Conservation (phyloP, 768 basidiomycete species). For the Collybiopsis luxurians region DNA sequence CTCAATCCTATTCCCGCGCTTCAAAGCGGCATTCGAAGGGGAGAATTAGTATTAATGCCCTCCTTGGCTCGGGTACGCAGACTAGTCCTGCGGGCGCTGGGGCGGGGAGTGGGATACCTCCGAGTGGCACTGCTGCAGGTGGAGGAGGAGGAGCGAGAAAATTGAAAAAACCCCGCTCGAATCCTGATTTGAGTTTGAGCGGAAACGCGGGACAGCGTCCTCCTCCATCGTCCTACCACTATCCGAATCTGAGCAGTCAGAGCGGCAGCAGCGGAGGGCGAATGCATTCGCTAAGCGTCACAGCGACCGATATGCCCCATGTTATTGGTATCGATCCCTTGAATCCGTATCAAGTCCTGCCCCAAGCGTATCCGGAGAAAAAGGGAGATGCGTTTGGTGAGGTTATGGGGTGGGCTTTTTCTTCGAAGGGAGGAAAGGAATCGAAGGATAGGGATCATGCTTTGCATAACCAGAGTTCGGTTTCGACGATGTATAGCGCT, state of each 20-base stretch:
- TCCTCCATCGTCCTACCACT: constrained; percentile 6
- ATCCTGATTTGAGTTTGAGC: constrained; percentile 44
- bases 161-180: constrained; percentile 72
- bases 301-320: constrained; percentile 61
- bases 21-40: constrained; percentile 5
- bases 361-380: background rate
- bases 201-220: constrained; percentile 9
- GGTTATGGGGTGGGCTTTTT: constrained; percentile 58
- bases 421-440: constrained; percentile 28
- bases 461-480: background rate
- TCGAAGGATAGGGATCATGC: constrained; percentile 19
- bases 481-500: background rate
- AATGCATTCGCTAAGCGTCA: constrained; percentile 78
- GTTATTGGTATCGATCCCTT: constrained; percentile 10
- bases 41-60: constrained; percentile 7
- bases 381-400: constrained; percentile 57
- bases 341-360: background rate
- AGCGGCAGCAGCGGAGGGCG: constrained; percentile 36
- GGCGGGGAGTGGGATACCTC: background rate
- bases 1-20: constrained; percentile 4
- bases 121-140: background rate
- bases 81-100: background rate
- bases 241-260: background rate
- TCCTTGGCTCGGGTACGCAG: background rate
- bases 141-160: constrained; percentile 36